Evolutionary conservation across 2,329 filamentous ascomycete species (phyloP).

Genomic region (Colletotrichum godetiae): DNA sequence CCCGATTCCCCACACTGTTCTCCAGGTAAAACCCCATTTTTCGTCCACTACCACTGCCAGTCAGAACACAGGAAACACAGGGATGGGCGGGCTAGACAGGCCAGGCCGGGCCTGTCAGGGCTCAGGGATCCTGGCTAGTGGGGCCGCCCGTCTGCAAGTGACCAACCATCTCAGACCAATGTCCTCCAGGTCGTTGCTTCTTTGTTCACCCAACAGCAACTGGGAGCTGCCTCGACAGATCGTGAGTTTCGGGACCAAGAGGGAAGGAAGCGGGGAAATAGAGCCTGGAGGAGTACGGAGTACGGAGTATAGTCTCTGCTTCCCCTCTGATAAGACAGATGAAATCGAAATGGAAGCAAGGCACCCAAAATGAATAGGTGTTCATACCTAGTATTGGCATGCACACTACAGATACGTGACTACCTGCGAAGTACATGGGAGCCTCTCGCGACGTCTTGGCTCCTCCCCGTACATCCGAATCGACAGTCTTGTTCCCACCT

Average conservation of each 20-base stretch:
- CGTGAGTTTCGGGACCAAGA: slow-evolving; percentile 9
- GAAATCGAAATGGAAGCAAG: not conserved
- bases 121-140: slow-evolving; percentile 14
- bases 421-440: not conserved
- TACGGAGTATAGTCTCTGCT: too few relatives aligned
- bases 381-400: not conserved
- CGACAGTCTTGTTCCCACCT: not conserved
- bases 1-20: slow-evolving; percentile 32
- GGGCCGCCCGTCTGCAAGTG: not conserved
- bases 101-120: slow-evolving; percentile 22
- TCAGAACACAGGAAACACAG: not conserved
- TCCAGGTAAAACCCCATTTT: slow-evolving; percentile 21
- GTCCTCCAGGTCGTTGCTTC: not conserved
- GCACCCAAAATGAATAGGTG: not conserved
- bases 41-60: slow-evolving; percentile 21
- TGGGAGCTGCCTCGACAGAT: slow-evolving; percentile 16
- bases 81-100: not conserved
- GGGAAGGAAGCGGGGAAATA: slow-evolving; percentile 14
- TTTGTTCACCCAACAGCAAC: slow-evolving; percentile 1
- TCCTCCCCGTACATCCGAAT: not conserved
- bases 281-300: not conserved
- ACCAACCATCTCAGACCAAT: slow-evolving; percentile 19
- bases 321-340: not conserved
- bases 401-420: not conserved
- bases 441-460: not conserved